Base-by-base conservation (phyloP, 129 eudicot genomes). In the Calendula officinalis region DNA sequence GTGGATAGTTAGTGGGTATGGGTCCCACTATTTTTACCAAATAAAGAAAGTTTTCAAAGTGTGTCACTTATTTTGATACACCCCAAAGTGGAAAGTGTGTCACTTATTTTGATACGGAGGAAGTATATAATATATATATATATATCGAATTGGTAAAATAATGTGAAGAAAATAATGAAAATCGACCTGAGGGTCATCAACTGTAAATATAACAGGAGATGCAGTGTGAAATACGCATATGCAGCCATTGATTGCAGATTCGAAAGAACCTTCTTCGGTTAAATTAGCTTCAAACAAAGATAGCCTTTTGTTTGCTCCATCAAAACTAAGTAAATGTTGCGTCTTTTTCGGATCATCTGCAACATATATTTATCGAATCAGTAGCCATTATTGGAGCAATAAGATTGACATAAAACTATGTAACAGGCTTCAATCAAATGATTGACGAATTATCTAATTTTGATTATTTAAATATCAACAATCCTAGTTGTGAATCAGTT, bases 221-320 rank as follows among this genome's bases (percentile, higher is more conserved):
- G 60, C 60, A 3, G 62, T 56, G 30, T 56, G 62, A 36, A 56
- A 56, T 43, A 56, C 43, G 10, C 62, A 56, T 56, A 5, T 43
- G 33, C 44, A 56, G 36, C 62, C 62, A 56, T 56, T 56, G n/a
- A 35, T 43, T 13, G 43, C 62, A 56, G 62, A 56, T 3, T 34
- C 45, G 7, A 34, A 56, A 38, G 62, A 56, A 14, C 62, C 44
- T 3, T 56, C 62, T 36, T 5, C 5, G 5, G 22, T 56, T 9
- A 34, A 34, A 43, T 56, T 56, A 33, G 44, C 60, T 56, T 56
- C 62, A 12, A 56, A 56, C 22, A 56, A 36, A 56, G 62, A 56
- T 8, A 56, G 43, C 9, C 62, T 36, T 30, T 55, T 39, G 3
- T 56, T 56, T n/a, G 62, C 62, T 56, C 62, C 62, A 56, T 56